Conservation (phyloP, 1,284 basidiomycete species). For the Inonotus obliquus region DNA sequence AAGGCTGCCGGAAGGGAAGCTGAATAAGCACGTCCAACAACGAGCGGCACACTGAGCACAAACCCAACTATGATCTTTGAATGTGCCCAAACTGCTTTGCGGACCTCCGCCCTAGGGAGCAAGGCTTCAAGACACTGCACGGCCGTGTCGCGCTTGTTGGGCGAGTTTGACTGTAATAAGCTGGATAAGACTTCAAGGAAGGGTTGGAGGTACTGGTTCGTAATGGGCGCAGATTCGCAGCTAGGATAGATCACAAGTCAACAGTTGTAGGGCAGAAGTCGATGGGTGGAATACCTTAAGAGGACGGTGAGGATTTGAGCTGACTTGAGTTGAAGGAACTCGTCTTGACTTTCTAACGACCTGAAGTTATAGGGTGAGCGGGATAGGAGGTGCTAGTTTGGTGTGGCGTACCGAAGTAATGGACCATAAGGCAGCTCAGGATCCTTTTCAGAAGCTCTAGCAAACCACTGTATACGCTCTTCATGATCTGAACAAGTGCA, state of each 20-base stretch:
- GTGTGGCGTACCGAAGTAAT: conserved; percentile 62
- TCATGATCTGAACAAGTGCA: conserved; percentile 55
- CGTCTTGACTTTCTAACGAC: conserved; percentile 82
- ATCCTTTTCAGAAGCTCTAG: conserved; percentile 52
- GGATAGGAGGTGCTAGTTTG: background rate
- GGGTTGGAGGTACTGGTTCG: conserved; percentile 54
- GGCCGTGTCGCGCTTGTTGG: conserved; percentile 81
- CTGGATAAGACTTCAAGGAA: conserved; percentile 63
- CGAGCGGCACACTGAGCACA: conserved; percentile 6
- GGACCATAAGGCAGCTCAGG: conserved; percentile 83
- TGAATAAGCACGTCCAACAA: background rate
- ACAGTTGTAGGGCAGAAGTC: background rate
- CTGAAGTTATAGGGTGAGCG: conserved; percentile 34
- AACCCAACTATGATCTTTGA: conserved; percentile 66
- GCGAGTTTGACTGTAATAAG: conserved; percentile 56
- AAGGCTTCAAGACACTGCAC: conserved; percentile 88
- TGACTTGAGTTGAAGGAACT: conserved; percentile 89
- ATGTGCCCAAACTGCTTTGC: conserved; percentile 68
- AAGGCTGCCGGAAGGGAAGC: conserved; percentile 43
- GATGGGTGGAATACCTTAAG: conserved; percentile 52
- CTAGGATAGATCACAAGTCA: conserved; percentile 29
- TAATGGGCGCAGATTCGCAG: conserved; percentile 50
- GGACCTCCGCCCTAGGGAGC: conserved; percentile 76
- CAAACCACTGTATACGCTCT: conserved; percentile 73
- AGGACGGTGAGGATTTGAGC: conserved; percentile 87